phyloP scores from a whole-genome alignment of 306 rosid species.

The Dryas octopetala region DNA sequence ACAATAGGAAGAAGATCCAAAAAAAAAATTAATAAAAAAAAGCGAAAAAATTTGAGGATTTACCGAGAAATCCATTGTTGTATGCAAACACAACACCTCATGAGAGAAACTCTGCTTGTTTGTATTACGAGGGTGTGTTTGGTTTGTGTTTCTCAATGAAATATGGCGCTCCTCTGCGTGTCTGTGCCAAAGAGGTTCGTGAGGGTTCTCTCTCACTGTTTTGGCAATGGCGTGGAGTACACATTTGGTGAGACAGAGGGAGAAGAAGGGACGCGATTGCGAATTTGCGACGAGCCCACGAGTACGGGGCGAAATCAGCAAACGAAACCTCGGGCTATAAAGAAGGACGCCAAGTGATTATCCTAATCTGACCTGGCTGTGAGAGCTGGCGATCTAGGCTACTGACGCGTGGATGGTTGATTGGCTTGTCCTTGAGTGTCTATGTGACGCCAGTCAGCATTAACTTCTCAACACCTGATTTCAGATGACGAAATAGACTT shows the following conservation, averaged over 20 bases:
- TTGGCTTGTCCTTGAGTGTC: not conserved
- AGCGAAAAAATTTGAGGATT: not conserved
- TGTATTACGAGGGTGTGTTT: too few relatives aligned
- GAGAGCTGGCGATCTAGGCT: not conserved
- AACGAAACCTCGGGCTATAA: not conserved
- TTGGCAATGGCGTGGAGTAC: not conserved
- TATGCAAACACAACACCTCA: not conserved
- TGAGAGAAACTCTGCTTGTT: not conserved
- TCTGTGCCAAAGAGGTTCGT: not conserved
- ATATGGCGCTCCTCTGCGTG: not conserved
- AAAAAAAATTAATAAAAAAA: not conserved
- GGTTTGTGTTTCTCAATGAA: not conserved
- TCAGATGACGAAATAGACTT: too few relatives aligned
- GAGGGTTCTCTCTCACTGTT: not conserved
- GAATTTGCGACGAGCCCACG: not conserved
- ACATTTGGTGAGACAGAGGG: not conserved
- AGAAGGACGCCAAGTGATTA: not conserved
- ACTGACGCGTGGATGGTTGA: not conserved
- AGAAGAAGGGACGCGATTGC: not conserved
- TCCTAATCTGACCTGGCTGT: not conserved
- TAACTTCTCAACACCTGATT: too few relatives aligned
- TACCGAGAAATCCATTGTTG: slow-evolving; percentile 35
- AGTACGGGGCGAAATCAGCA: fast-evolving
- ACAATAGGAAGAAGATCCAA: not conserved
- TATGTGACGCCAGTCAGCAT: not conserved